Percentiles rank a stretch among this genome's conserved stretches.
phyloP scores from a whole-genome alignment of 768 basidiomycete species.

The Auriscalpium vulgare region DNA sequence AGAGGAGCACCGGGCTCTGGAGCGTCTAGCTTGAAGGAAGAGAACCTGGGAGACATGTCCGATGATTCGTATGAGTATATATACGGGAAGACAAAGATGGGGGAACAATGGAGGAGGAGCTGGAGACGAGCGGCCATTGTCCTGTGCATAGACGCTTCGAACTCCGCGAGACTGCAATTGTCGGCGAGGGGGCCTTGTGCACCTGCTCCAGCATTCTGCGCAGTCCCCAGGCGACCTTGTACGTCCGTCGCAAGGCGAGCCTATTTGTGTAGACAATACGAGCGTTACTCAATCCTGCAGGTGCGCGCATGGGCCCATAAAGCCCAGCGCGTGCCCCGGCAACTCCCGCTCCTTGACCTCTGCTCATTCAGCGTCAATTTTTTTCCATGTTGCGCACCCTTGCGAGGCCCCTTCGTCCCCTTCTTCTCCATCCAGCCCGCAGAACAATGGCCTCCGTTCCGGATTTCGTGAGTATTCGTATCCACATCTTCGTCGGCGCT shows the following conservation, averaged over 20 bases:
- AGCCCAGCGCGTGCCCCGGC: neutral
- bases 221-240: neutral
- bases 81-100: constrained; percentile 1
- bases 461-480: constrained; percentile 12
- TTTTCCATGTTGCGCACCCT: constrained; percentile 25
- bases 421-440: neutral
- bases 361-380: constrained; percentile 4
- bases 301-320: neutral
- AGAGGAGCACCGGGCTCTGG: constrained; percentile 8
- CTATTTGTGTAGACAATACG: no score
- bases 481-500: neutral
- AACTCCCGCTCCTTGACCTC: neutral
- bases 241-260: no score
- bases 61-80: neutral
- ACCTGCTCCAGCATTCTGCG: neutral
- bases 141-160: neutral
- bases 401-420: constrained; percentile 22
- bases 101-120: neutral
- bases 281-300: neutral
- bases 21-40: constrained; percentile 6
- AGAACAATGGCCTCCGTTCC: constrained; percentile 10
- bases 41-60: neutral
- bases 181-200: neutral
- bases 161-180: neutral
- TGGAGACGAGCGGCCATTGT: neutral